Evolutionary conservation across 2,329 filamentous ascomycete genomes (phyloP).

Genomic region (Aspergillus transmontanensis): DNA sequence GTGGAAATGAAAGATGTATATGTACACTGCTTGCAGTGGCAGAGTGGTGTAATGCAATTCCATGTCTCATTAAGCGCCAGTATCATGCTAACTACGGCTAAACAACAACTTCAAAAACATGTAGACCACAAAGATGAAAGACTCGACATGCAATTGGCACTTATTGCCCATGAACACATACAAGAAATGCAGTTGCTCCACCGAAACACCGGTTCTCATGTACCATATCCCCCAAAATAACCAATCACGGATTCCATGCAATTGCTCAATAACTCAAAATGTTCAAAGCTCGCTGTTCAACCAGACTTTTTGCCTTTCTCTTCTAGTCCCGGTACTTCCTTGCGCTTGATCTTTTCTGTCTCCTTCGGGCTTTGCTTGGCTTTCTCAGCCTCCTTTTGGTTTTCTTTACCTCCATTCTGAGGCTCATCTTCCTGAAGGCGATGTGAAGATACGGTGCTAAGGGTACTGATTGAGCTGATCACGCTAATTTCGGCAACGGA

Average conservation of each 20-base stretch:
- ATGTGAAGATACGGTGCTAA: conserved; percentile 21
- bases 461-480: conserved; percentile 23
- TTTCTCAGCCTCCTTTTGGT: background rate
- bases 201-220: background rate
- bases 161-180: background rate
- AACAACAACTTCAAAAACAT: background rate
- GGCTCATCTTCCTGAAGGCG: background rate
- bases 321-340: background rate
- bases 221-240: background rate
- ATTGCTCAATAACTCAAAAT: background rate
- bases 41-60: background rate
- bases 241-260: background rate
- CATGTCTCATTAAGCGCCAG: background rate
- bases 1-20: background rate
- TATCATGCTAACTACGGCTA: background rate
- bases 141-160: background rate
- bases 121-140: background rate
- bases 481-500: conserved; percentile 22
- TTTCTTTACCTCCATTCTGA: background rate
- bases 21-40: background rate
- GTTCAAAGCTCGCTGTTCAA: no score
- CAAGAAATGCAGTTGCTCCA: background rate
- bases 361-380: background rate
- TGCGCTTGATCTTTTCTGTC: background rate
- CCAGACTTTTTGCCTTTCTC: conserved; percentile 4